Evolutionary conservation across 352 stramenopile species (phyloP).

Genomic region (Phytophthora pseudosyringae): DNA sequence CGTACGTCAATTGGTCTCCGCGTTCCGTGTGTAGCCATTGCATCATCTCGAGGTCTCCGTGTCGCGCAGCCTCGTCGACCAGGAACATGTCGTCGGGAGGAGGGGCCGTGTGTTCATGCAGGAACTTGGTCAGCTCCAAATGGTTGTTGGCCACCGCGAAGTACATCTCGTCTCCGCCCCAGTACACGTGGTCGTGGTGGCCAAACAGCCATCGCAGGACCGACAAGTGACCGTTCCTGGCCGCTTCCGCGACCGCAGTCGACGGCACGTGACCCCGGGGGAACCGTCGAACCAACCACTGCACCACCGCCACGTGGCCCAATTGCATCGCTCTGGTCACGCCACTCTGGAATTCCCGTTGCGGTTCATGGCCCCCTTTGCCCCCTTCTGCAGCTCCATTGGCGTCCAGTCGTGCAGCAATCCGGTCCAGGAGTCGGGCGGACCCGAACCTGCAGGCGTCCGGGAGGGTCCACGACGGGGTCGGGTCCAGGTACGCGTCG

Average conservation of each 20-base stretch:
- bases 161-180: constrained; percentile 41
- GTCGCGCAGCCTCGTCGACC: constrained; percentile 36
- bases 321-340: constrained; percentile 10
- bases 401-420: constrained; percentile 6
- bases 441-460: constrained; percentile 28
- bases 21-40: constrained; percentile 31
- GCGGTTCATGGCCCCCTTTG: background rate
- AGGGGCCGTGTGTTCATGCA: constrained; percentile 27
- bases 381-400: background rate
- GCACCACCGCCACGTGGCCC: constrained; percentile 23
- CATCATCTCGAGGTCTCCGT: constrained; percentile 40
- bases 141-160: constrained; percentile 31
- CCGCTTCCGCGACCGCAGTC: constrained; percentile 17
- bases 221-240: constrained; percentile 33
- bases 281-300: constrained; percentile 27
- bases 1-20: constrained; percentile 29
- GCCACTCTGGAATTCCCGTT: constrained; percentile 10
- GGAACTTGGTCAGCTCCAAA: constrained; percentile 27
- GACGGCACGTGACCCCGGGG: constrained; percentile 25
- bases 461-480: constrained; percentile 17
- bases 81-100: constrained; percentile 26
- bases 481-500: constrained; percentile 20
- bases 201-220: constrained; percentile 39
- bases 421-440: constrained; percentile 29
- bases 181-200: constrained; percentile 40